Evolutionary conservation across 192 early-diverging fungal species (phyloP), one percentile per base, ranked within the genome.

Genomic region (Backusella circina): DNA sequence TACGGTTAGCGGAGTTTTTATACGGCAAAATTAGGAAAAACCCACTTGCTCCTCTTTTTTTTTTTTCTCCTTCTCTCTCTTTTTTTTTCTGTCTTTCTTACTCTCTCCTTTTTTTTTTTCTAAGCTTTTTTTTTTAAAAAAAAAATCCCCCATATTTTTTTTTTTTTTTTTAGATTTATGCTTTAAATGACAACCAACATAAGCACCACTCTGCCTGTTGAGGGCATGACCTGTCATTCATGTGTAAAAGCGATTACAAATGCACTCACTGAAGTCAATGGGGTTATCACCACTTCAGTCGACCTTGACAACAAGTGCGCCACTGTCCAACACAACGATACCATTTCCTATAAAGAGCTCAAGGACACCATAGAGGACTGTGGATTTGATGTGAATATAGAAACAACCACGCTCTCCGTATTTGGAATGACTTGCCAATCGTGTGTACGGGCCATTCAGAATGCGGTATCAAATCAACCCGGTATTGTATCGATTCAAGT

Each of bases 391-490:
- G 92, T 88, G 0, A 80, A 85, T 26, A 2, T 80, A 7, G 15
- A 37, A 13, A 33, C 61, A 10, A 30, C 50, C 5, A 66, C 73
- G 9, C 13, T 41, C 8, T 76, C 86, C 28, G 85, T 96, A 41
- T 74, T 84, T 3, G 97, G 97, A 3, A 93, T 98, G 91, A 95
- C 95, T 6, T 98, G 97, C 65, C 87, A 88, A 3, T 92, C 93
- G 6, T 96, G 95, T 68, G 95, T 95, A 5, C 87, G 86, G 8
- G 86, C 92, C 1, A 88, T 95, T 54, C 91, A 88, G 18, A 83
- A 73, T 21, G 90, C 85, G 28, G 76, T 95, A 3, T 71, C 76
- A 15, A 77, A 77, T 30, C 76, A n/a, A 89, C 93, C 44, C 84
- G 89, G 72, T 84, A 94, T 50, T 67, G 33, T 26, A 7, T 57